These are phyloP conservation scores for Acacia melanoxylon DNA, from an alignment of 306 rosid genomes.

Conservation along the genomic window DNA sequence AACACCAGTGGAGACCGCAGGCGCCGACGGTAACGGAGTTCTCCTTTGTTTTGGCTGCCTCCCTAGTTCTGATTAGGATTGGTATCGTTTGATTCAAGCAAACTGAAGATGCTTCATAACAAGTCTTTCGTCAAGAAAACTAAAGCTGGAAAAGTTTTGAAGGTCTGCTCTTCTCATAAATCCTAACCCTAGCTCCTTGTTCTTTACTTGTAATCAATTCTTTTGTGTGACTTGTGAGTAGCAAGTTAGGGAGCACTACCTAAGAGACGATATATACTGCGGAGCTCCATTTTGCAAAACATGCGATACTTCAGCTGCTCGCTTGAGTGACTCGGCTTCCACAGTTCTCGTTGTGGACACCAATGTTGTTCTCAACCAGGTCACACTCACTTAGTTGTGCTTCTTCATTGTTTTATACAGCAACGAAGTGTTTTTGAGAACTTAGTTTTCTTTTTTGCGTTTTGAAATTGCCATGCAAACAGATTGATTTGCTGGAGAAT, in stretches of 20 bases:
- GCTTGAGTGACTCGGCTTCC: conserved; percentile 59
- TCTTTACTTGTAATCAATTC: not conserved
- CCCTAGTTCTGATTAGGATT: no score
- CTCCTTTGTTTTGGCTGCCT: not conserved
- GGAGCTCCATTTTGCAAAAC: conserved; percentile 72
- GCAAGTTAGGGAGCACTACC: conserved; percentile 93
- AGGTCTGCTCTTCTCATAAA: conserved; percentile 44
- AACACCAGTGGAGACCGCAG: no score
- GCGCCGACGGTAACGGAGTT: no score
- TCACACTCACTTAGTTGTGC: conserved; percentile 2
- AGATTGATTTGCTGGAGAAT: conserved; percentile 98
- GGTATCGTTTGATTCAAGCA: not conserved
- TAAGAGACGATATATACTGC: conserved; percentile 85
- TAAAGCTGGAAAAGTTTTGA: conserved; percentile 73
- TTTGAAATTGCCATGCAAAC: not conserved
- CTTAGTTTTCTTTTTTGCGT: not conserved
- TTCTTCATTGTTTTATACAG: not conserved
- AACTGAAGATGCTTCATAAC: conserved; percentile 68
- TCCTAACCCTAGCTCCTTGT: conserved; percentile 21
- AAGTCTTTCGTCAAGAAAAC: conserved; percentile 82
- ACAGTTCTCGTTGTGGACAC: conserved; percentile 82
- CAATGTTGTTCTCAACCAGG: conserved; percentile 93
- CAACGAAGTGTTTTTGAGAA: not conserved
- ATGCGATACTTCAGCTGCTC: conserved; percentile 64
- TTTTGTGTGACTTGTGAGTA: conserved; percentile 26